Percentiles rank a stretch among this genome's conserved stretches.
These are phyloP conservation scores for Flaveria ramosissima DNA, from an alignment of 129 eudicot species.

Conservation along the genomic window DNA sequence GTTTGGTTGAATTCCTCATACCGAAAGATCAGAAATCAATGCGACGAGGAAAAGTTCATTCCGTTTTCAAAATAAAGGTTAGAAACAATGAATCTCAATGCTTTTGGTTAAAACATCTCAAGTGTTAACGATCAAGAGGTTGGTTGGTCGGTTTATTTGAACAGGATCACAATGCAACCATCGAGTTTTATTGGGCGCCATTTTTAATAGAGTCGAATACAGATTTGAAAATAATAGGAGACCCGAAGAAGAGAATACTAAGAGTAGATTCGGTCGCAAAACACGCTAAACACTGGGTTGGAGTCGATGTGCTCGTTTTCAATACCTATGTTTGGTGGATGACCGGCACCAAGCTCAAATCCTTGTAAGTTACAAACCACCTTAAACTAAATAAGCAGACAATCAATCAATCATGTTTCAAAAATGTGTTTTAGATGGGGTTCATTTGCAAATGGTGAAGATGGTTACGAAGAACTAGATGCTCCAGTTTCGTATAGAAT, in stretches of 20 bases:
- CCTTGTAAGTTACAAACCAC: conserved; percentile 56
- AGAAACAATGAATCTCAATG: neutral
- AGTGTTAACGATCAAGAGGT: neutral
- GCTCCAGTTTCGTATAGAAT: conserved; percentile 72
- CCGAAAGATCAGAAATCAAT: conserved; percentile 73
- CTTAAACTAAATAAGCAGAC: too few species aligned
- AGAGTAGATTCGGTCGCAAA: conserved; percentile 80
- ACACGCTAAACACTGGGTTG: conserved; percentile 82
- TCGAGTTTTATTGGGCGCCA: conserved; percentile 98
- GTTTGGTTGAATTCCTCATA: conserved; percentile 73
- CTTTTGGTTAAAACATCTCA: too few species aligned
- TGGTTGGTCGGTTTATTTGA: neutral
- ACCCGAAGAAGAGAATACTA: conserved; percentile 78
- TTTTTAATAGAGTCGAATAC: conserved; percentile 79
- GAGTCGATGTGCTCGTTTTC: conserved; percentile 80
- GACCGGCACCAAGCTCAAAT: conserved; percentile 75
- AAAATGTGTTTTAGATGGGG: conserved; percentile 61
- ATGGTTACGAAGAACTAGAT: conserved; percentile 83
- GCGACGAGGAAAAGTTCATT: conserved; percentile 74
- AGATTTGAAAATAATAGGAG: conserved; percentile 60
- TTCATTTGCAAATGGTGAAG: conserved; percentile 86
- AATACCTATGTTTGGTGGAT: conserved; percentile 99
- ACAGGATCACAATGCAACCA: conserved; percentile 87
- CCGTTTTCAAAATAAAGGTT: conserved; percentile 81
- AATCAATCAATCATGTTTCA: too few species aligned